A percentile compares a stretch with the other conserved stretches of the same genome.
Evolutionary conservation across 108 stramenopile species (phyloP).

Genomic region (Chaetoceros tenuissimus): DNA sequence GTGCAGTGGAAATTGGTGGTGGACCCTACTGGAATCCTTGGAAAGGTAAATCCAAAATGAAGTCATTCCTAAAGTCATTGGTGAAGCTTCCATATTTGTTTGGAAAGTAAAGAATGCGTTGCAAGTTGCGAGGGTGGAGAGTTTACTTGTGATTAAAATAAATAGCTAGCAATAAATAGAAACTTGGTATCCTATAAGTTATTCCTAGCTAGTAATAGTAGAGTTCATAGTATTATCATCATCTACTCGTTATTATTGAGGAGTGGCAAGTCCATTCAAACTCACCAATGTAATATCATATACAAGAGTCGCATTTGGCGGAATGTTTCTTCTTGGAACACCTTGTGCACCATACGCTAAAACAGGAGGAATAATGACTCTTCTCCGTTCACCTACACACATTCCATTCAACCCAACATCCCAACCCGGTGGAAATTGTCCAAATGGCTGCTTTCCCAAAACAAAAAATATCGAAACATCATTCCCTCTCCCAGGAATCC

Average conservation of each 20-base stretch:
- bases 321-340: constrained; percentile 67
- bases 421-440: constrained; percentile 84
- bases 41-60: constrained; percentile 31
- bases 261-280: constrained; percentile 73
- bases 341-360: constrained; percentile 68
- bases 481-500: constrained; percentile 76
- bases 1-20: constrained; percentile 70
- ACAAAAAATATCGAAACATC: constrained; percentile 78
- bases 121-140: no score
- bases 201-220: no score
- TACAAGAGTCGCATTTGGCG: constrained; percentile 73
- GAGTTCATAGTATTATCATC: no score
- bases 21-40: constrained; percentile 59
- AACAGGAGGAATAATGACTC: constrained; percentile 70
- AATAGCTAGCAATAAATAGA: no score
- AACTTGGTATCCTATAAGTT: no score
- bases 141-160: no score
- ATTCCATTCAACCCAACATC: constrained; percentile 58
- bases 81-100: constrained; percentile 25
- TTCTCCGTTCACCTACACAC: constrained; percentile 67
- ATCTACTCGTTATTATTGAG: no score
- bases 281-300: constrained; percentile 78
- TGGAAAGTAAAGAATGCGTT: not conserved
- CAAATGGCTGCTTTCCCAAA: constrained; percentile 78
- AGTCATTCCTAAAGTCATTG: constrained; percentile 22